phyloP scores from a whole-genome alignment of 805 yeast species.

The Jamesozyma lodderae region DNA sequence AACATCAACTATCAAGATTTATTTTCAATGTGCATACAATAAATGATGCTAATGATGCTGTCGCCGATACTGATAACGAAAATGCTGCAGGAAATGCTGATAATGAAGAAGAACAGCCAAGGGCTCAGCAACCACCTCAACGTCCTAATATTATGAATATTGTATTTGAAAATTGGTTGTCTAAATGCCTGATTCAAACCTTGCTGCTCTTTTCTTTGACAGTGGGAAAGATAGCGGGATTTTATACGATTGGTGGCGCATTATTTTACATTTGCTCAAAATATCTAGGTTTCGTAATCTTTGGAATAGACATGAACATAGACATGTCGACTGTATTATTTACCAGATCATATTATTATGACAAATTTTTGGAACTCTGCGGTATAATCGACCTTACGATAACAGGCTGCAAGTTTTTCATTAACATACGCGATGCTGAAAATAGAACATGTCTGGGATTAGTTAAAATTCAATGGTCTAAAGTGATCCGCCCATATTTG shows the following conservation, averaged over 20 bases:
- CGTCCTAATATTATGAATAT: slow-evolving; percentile 5
- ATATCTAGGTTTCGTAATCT: background rate
- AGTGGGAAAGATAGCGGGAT: too few species aligned
- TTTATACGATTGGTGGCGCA: background rate
- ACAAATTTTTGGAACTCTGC: too few species aligned
- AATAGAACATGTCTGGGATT: background rate
- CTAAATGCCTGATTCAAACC: slow-evolving; percentile 1
- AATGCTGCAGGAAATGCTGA: background rate
- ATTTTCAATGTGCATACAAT: slow-evolving; percentile 17
- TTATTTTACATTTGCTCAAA: background rate
- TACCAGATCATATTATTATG: background rate
- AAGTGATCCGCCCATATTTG: slow-evolving; percentile 1
- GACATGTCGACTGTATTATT: background rate
- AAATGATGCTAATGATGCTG: slow-evolving; percentile 7
- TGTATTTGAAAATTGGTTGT: slow-evolving; percentile 6
- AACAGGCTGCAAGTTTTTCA: background rate
- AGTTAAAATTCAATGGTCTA: slow-evolving; percentile 1
- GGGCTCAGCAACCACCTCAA: background rate
- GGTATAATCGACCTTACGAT: too few species aligned
- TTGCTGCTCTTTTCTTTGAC: background rate
- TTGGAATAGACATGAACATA: background rate
- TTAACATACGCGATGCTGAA: background rate
- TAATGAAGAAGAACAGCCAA: background rate
- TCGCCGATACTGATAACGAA: background rate
- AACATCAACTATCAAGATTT: slow-evolving; percentile 8